phyloP scores from a whole-genome alignment of 768 basidiomycete species.

The Xanthoconium purpureum region DNA sequence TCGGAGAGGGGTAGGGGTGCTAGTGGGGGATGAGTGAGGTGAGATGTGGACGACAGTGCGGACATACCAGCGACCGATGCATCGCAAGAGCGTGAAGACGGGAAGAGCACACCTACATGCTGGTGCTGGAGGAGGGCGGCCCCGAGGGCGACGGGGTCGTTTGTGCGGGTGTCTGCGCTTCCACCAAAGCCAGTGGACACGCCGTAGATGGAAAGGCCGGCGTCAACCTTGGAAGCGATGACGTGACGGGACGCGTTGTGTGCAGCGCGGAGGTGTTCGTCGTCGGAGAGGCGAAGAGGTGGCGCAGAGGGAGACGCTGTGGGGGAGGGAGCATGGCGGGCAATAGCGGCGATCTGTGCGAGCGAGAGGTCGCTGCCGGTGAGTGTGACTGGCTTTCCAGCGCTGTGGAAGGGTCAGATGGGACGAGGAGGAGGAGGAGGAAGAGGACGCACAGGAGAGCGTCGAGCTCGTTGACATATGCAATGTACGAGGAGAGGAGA shows the following conservation, averaged over 20 bases:
- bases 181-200: constrained; percentile 86
- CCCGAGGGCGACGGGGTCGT: constrained; percentile 68
- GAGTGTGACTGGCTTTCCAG: constrained; percentile 59
- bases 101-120: constrained; percentile 64
- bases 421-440: not conserved
- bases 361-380: constrained; percentile 73
- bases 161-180: constrained; percentile 83
- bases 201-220: constrained; percentile 74
- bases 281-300: constrained; percentile 19
- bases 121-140: constrained; percentile 85
- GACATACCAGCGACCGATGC: constrained; percentile 1
- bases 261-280: constrained; percentile 39
- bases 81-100: constrained; percentile 41
- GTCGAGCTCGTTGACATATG: constrained; percentile 60
- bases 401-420: constrained; percentile 36
- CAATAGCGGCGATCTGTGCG: constrained; percentile 72
- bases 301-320: constrained; percentile 34
- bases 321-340: constrained; percentile 51
- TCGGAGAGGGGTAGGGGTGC: constrained; percentile 62
- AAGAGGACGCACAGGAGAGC: constrained; percentile 53
- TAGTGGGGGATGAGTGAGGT: not conserved
- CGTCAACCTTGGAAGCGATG: constrained; percentile 63
- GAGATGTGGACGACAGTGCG: not conserved
- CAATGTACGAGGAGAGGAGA: constrained; percentile 55
- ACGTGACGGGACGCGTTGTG: constrained; percentile 63